Percentiles rank a stretch among this genome's conserved stretches.
Conservation (phyloP, 371 early-diverging fungal genomes). For the Choanephora cucurbitarum region DNA sequence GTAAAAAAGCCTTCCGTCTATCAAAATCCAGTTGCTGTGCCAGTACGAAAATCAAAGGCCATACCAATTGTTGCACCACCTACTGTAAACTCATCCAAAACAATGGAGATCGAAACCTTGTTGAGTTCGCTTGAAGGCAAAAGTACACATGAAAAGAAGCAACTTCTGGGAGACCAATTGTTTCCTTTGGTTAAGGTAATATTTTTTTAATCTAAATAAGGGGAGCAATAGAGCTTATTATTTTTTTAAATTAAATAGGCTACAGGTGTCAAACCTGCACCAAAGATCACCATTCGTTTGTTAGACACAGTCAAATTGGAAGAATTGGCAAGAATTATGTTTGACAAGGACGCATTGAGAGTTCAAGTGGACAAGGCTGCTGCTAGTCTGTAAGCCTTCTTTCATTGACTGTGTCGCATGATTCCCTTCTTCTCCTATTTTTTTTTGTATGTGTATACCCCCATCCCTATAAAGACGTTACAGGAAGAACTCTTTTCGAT, state of each 20-base stretch:
- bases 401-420: too few species aligned
- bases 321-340: conserved; percentile 50
- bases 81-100: conserved; percentile 7
- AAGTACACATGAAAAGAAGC: conserved; percentile 40
- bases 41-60: conserved; percentile 32
- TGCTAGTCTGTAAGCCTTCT: conserved; percentile 3
- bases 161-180: conserved; percentile 44
- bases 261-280: conserved; percentile 39
- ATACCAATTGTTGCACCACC: conserved; percentile 44
- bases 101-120: conserved; percentile 23
- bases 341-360: conserved; percentile 39
- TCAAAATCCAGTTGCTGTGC: conserved; percentile 19
- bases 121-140: conserved; percentile 38
- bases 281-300: conserved; percentile 50
- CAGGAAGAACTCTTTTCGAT: too few species aligned
- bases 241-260: conserved; percentile 23
- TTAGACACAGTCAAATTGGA: conserved; percentile 49
- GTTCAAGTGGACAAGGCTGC: conserved; percentile 37
- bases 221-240: neutral
- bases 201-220: neutral
- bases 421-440: neutral
- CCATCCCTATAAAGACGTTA: neutral
- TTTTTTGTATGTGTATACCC: neutral
- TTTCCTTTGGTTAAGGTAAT: conserved; percentile 53
- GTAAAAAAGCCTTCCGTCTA: conserved; percentile 1